Percentiles rank a stretch among this genome's conserved stretches.
These are phyloP conservation scores for Sclerotiophoma versabilis DNA, from an alignment of 2,329 filamentous ascomycete species.

Conservation along the genomic window DNA sequence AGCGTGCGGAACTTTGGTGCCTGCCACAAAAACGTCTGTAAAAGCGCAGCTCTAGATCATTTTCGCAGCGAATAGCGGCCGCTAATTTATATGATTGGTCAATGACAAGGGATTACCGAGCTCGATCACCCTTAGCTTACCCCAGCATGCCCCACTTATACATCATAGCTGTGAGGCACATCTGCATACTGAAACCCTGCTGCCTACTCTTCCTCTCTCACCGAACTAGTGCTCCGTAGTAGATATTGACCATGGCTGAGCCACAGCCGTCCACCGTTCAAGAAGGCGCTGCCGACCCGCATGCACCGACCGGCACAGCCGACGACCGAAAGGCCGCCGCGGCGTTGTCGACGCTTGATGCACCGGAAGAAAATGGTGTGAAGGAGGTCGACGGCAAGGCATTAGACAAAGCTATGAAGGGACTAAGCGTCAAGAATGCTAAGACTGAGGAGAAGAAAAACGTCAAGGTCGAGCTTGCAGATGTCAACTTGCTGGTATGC, in stretches of 20 bases:
- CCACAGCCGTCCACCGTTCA: constrained; percentile 65
- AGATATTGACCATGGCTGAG: constrained; percentile 61
- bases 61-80: constrained; percentile 22
- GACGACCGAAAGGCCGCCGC: constrained; percentile 80
- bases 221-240: too few species aligned
- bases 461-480: constrained; percentile 76
- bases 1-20: constrained; percentile 4
- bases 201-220: not conserved
- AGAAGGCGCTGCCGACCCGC: constrained; percentile 64
- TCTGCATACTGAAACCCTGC: not conserved
- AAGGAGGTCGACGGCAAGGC: constrained; percentile 73
- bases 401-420: constrained; percentile 74
- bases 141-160: constrained; percentile 19
- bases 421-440: constrained; percentile 57
- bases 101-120: constrained; percentile 13
- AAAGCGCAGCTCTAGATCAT: not conserved
- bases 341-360: constrained; percentile 74
- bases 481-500: constrained; percentile 73
- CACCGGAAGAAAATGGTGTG: constrained; percentile 55
- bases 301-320: constrained; percentile 62
- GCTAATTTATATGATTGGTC: constrained; percentile 27
- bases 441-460: constrained; percentile 57
- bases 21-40: not conserved
- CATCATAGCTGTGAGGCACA: not conserved
- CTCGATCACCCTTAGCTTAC: not conserved